Conservation (phyloP, 2,329 filamentous ascomycete species). For the Pyrenophora teres region DNA sequence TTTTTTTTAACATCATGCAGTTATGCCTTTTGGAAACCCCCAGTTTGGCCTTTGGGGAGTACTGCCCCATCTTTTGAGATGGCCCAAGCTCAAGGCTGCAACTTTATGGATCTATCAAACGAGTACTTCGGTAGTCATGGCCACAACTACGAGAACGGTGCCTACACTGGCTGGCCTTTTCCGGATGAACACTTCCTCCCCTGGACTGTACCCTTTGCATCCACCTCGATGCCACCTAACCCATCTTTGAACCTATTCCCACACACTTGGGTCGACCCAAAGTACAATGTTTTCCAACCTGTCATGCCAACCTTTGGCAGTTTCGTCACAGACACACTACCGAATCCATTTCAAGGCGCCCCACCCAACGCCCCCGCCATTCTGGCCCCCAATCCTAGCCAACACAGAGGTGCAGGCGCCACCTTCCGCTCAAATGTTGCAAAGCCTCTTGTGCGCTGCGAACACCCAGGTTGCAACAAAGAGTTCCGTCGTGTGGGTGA, state of each 20-base stretch:
- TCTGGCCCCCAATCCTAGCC: neutral
- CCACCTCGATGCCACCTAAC: too few relatives aligned
- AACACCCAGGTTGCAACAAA: neutral
- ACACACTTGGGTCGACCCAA: too few relatives aligned
- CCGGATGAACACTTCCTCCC: neutral
- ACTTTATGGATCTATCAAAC: too few relatives aligned
- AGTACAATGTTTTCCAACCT: neutral
- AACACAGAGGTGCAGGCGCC: neutral
- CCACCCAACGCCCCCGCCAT: neutral
- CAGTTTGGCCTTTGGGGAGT: too few relatives aligned
- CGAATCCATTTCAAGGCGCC: neutral
- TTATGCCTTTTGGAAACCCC: conserved; percentile 13
- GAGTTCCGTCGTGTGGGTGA: conserved; percentile 1
- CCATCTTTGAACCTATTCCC: neutral
- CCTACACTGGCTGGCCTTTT: neutral
- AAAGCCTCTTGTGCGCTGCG: neutral
- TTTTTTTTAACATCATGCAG: conserved; percentile 6
- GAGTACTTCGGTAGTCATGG: too few relatives aligned
- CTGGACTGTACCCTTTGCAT: neutral
- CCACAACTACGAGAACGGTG: too few relatives aligned
- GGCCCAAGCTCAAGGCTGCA: neutral
- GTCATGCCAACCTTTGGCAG: neutral
- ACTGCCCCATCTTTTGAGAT: too few relatives aligned
- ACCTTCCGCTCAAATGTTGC: neutral
- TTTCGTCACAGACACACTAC: neutral